These are phyloP conservation scores for Pelagophyceae sp. DNA, from an alignment of 352 stramenopile species.

Conservation along the genomic window DNA sequence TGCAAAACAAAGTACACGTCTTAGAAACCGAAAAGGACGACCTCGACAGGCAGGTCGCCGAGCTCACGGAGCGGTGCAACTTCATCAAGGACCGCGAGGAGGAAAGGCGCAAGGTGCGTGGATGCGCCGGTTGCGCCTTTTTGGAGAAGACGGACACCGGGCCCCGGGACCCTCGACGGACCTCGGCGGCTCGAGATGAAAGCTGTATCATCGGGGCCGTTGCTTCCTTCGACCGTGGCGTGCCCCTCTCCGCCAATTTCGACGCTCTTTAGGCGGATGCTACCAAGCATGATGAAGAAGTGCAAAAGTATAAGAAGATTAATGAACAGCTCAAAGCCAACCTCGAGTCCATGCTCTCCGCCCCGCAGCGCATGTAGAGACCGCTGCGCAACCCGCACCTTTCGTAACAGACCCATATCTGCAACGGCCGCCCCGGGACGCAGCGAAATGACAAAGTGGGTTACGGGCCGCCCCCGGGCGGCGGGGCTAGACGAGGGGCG, in stretches of 20 bases:
- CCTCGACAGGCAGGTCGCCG: conserved; percentile 39
- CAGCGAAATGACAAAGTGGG: too few relatives aligned
- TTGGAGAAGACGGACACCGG: too few relatives aligned
- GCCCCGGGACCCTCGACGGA: too few relatives aligned
- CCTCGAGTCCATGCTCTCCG: conserved; percentile 64
- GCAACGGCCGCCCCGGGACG: too few relatives aligned
- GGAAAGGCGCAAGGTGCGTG: background rate
- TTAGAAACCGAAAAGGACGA: conserved; percentile 64
- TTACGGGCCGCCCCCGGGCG: too few relatives aligned
- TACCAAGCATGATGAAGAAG: conserved; percentile 68
- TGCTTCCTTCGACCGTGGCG: conserved; percentile 48
- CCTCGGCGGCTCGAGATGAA: too few relatives aligned
- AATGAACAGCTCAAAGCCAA: conserved; percentile 79
- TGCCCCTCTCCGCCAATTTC: conserved; percentile 47
- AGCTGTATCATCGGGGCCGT: background rate
- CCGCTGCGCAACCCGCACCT: too few relatives aligned
- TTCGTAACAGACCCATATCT: too few relatives aligned
- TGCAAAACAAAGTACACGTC: conserved; percentile 64
- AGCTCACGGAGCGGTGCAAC: conserved; percentile 18
- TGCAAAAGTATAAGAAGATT: conserved; percentile 65
- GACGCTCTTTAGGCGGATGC: conserved; percentile 57
- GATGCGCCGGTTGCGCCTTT: too few relatives aligned
- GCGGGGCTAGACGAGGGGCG: too few relatives aligned
- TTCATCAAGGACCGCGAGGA: conserved; percentile 12
- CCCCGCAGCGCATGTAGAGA: conserved; percentile 37